Conservation (phyloP, 108 stramenopile genomes). For the Aurantiochytrium sp. region DNA sequence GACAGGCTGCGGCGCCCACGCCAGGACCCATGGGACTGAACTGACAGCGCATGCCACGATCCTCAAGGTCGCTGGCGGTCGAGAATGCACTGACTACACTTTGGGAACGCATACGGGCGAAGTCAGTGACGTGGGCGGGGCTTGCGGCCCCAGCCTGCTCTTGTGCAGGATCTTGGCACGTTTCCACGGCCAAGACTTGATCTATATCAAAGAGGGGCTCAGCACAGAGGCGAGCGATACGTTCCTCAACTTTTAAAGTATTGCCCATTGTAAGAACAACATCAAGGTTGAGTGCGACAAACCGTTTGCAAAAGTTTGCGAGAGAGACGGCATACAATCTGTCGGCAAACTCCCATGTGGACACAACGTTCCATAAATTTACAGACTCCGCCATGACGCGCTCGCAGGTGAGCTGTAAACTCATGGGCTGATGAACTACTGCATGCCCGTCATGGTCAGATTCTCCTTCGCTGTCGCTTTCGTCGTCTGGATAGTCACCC, state of each 20-base stretch:
- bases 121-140: neutral
- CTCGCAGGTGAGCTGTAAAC: neutral
- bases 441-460: neutral
- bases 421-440: neutral
- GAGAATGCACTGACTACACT: neutral
- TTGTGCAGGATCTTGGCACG: too few species aligned
- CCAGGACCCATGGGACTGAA: too few species aligned
- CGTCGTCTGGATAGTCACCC: neutral
- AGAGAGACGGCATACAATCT: neutral
- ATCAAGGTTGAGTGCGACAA: neutral
- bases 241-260: neutral
- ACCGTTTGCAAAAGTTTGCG: neutral
- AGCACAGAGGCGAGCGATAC: neutral
- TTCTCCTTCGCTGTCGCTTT: neutral
- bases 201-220: neutral
- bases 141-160: too few species aligned
- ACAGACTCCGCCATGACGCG: neutral
- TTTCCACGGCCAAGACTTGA: neutral
- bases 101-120: neutral
- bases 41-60: neutral
- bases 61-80: neutral
- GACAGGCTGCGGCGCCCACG: too few species aligned
- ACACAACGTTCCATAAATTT: neutral
- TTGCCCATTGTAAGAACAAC: neutral
- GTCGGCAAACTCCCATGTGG: neutral